Conservation (phyloP, 208 protist genomes). For the Leishmania aethiopica region DNA sequence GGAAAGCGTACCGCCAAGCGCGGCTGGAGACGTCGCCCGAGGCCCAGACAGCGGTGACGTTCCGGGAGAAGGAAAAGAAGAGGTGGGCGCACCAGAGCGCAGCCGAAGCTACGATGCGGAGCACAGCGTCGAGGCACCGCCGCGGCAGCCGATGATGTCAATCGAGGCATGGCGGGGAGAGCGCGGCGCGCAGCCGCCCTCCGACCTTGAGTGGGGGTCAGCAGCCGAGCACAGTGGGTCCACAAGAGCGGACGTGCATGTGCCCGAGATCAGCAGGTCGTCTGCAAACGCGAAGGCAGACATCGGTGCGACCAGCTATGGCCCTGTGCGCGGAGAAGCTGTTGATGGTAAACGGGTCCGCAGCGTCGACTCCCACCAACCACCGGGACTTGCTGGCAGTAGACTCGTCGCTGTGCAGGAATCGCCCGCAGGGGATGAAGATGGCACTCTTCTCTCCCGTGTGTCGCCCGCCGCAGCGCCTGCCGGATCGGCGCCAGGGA, state of each 20-base stretch:
- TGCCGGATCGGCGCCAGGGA: not conserved
- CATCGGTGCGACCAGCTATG: not conserved
- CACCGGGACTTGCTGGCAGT: not conserved
- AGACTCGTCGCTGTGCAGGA: not conserved
- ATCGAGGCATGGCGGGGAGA: not conserved
- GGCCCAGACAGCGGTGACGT: not conserved
- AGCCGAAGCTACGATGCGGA: not conserved
- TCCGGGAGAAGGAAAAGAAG: not conserved
- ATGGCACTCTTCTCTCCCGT: not conserved
- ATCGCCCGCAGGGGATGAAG: not conserved
- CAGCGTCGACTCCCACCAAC: not conserved
- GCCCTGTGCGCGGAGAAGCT: not conserved
- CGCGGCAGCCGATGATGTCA: not conserved
- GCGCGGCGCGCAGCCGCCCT: not conserved
- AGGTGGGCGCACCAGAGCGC: not conserved
- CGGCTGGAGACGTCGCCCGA: not conserved
- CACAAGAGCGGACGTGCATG: not conserved
- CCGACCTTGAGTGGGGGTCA: not conserved
- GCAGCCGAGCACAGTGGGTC: too few relatives aligned
- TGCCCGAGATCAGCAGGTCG: not conserved
- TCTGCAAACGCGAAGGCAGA: not conserved
- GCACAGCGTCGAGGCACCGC: not conserved
- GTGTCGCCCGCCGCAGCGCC: not conserved
- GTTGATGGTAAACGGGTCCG: not conserved
- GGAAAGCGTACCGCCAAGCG: not conserved